Percentiles rank a stretch among this genome's conserved stretches.
Evolutionary conservation across 805 yeast genomes (phyloP).

Genomic region (Ogataea haglerorum): DNA sequence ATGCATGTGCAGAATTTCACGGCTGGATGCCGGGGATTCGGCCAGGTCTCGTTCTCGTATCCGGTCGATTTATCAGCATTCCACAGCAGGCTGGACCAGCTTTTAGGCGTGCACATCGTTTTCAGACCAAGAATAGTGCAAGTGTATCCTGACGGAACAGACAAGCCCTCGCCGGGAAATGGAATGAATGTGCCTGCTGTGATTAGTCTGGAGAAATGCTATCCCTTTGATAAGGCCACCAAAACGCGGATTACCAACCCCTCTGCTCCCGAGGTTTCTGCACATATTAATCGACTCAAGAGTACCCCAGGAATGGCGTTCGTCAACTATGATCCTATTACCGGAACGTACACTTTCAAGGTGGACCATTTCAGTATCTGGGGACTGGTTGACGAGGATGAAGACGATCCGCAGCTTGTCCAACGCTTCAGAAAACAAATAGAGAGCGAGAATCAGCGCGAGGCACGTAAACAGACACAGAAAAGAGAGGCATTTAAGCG

Average conservation of each 20-base stretch:
- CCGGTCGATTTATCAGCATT: conserved; percentile 69
- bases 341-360: conserved; percentile 72
- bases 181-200: conserved; percentile 79
- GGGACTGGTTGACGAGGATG: conserved; percentile 77
- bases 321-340: conserved; percentile 72
- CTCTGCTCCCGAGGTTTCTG: conserved; percentile 40
- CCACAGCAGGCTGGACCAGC: conserved; percentile 36
- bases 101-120: conserved; percentile 42
- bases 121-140: conserved; percentile 52
- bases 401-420: conserved; percentile 47
- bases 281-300: conserved; percentile 49
- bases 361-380: conserved; percentile 93
- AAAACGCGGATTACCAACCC: conserved; percentile 29
- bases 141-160: conserved; percentile 55
- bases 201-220: conserved; percentile 59
- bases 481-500: conserved; percentile 22
- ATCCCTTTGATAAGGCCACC: conserved; percentile 39
- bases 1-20: conserved; percentile 58
- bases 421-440: conserved; percentile 30
- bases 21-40: conserved; percentile 64
- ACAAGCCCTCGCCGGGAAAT: conserved; percentile 58
- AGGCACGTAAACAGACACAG: conserved; percentile 19
- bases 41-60: conserved; percentile 60
- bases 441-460: conserved; percentile 15
- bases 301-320: conserved; percentile 69